Conservation (phyloP, 116 monocot species). For the Thalassia testudinum region DNA sequence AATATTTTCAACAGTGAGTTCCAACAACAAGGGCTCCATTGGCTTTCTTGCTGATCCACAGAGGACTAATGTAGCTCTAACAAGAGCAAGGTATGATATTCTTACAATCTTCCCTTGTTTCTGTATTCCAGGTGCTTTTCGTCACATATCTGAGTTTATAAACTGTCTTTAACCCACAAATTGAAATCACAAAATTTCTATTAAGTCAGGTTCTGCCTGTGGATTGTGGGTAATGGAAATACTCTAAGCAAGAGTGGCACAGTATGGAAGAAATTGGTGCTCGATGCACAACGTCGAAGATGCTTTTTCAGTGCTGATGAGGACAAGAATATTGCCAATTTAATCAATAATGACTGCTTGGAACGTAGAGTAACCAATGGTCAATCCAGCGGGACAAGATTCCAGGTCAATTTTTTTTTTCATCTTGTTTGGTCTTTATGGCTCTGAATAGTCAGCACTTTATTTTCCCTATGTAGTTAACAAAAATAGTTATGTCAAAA, state of each 20-base stretch:
- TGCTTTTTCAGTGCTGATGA: constrained; percentile 31
- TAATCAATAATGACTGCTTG: neutral
- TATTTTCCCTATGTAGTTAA: too few relatives aligned
- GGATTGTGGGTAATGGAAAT: constrained; percentile 35
- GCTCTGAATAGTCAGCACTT: too few relatives aligned
- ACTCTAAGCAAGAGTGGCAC: constrained; percentile 21
- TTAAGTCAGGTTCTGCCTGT: constrained; percentile 29
- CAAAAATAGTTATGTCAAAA: too few relatives aligned
- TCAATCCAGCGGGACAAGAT: too few relatives aligned
- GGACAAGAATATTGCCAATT: constrained; percentile 4
- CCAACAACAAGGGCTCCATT: constrained; percentile 16
- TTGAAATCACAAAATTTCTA: neutral
- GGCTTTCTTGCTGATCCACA: constrained; percentile 41
- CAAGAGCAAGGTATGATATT: constrained; percentile 31
- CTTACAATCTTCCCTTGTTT: neutral
- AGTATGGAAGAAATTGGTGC: constrained; percentile 28
- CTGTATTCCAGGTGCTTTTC: too few relatives aligned
- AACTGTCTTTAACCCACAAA: neutral
- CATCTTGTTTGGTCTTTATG: too few relatives aligned
- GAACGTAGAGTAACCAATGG: too few relatives aligned
- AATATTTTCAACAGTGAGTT: constrained; percentile 39
- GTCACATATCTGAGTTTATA: neutral
- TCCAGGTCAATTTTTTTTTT: too few relatives aligned
- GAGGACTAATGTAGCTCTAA: constrained; percentile 47
- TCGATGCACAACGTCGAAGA: constrained; percentile 22